These are phyloP conservation scores for Aspergillus sergii DNA, from an alignment of 2,329 filamentous ascomycete species.

Conservation along the genomic window DNA sequence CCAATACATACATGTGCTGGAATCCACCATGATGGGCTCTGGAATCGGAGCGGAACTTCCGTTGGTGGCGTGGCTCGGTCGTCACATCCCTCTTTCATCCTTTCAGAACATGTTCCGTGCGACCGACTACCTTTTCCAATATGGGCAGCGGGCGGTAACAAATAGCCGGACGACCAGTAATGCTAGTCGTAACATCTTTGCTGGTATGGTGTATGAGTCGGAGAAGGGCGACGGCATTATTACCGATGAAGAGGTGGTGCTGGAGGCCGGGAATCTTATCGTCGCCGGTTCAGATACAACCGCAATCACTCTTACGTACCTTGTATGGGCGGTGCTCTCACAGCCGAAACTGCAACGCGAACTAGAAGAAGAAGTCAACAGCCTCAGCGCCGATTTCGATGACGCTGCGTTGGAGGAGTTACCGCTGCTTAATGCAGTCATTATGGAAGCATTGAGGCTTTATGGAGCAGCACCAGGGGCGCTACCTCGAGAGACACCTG, in stretches of 20 bases:
- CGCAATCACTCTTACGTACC: conserved; percentile 50
- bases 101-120: conserved; percentile 13
- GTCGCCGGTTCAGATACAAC: conserved; percentile 55
- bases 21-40: conserved; percentile 19
- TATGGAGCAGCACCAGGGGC: conserved; percentile 60
- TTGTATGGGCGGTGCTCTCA: conserved; percentile 41
- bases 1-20: conserved; percentile 41
- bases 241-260: conserved; percentile 36
- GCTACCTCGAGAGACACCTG: conserved; percentile 56
- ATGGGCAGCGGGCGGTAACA: conserved; percentile 12
- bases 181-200: conserved; percentile 40
- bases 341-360: conserved; percentile 43
- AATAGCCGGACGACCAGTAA: conserved; percentile 21
- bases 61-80: conserved; percentile 7
- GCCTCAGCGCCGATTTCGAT: conserved; percentile 35
- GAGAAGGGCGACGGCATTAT: conserved; percentile 26
- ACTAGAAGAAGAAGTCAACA: conserved; percentile 51
- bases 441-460: conserved; percentile 62
- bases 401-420: conserved; percentile 53
- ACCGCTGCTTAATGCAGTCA: conserved; percentile 57
- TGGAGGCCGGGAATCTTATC: conserved; percentile 47
- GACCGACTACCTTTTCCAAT: conserved; percentile 12
- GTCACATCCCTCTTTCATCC: conserved; percentile 11
- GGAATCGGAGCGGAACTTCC: conserved; percentile 16
- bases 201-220: conserved; percentile 39